Base-by-base conservation (phyloP, 108 stramenopile genomes). In the Schizochytrium sp. region DNA sequence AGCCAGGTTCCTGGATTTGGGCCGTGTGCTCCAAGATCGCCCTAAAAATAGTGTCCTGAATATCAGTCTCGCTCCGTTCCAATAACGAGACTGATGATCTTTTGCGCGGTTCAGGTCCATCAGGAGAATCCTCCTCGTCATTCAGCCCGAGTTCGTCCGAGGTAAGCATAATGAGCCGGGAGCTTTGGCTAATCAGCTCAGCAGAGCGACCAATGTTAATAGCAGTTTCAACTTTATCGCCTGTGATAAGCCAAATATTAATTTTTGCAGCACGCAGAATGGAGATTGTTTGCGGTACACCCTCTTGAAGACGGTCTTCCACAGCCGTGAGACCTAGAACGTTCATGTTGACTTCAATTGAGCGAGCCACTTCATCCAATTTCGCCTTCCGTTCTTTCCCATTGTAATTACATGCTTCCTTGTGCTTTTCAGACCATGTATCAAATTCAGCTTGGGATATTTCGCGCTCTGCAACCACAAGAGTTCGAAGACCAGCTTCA, bases 171-270 rank as follows among this genome's bases (percentile, higher is more conserved):
- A 89, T 0, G 47, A 89, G 47, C 38, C 64, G 59, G 17, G 72
- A 40, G 2, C 76, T 64, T 1, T 49, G 47, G 87, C 12, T 89
- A 0, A 99, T 91, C 47, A 99, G 96, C 72, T 96, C 91, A 1
- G 96, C 96, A 10, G 97, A 96, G 91, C 97, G 97, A n/a, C 97
- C 98, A 57, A 99, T 99, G 91, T 99, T 98, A 57, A 98, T 95
- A n/a, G 99, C 99, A 15, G 99, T 99, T 91, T 99, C 99, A 45
- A 96, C 89, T 89, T 99, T 99, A 91, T 98, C 99, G 45, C 99
- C 99, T 4, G 99, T 99, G 45, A 99, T 94, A 38, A 99, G 96
- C 98, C 99, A 99, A 7, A 98, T 93, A 90, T 97, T 97, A 87
- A 99, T 97, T 46, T 97, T 97, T 42, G 98, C 99, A 56, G 94